These are phyloP conservation scores for Capsicum pubescens DNA, from an alignment of 257 asterid genomes.

Conservation along the genomic window DNA sequence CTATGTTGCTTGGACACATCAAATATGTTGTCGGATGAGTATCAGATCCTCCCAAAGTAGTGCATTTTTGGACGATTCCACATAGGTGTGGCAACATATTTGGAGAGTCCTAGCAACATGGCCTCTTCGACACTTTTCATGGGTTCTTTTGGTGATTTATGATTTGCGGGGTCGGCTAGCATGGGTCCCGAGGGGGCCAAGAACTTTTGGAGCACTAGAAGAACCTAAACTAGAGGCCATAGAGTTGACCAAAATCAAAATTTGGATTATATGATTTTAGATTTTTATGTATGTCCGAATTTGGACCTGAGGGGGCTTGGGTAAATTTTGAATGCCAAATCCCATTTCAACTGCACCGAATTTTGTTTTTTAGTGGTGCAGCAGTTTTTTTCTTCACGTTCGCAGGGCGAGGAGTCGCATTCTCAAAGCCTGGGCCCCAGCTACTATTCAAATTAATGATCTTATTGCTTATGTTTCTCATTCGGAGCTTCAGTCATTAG, in stretches of 20 bases:
- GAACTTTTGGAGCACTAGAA: background rate
- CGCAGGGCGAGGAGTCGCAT: background rate
- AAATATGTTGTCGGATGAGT: too few relatives aligned
- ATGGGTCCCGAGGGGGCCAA: background rate
- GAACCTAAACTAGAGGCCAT: background rate
- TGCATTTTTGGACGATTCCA: too few relatives aligned
- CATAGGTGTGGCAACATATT: too few relatives aligned
- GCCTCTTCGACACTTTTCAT: background rate
- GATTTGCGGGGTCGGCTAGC: background rate
- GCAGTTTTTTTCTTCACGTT: background rate
- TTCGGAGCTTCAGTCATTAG: background rate
- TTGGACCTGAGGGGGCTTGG: background rate
- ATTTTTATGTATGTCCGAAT: background rate
- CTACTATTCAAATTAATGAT: background rate
- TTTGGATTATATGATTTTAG: conserved; percentile 1
- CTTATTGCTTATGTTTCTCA: background rate
- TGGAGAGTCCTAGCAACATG: too few relatives aligned
- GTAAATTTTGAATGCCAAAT: background rate
- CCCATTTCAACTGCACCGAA: background rate
- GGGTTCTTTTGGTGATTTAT: background rate
- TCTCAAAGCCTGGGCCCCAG: background rate
- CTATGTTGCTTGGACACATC: too few relatives aligned
- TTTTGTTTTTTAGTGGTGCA: conserved; percentile 8
- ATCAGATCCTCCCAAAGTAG: too few relatives aligned
- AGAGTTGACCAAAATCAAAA: background rate